phyloP scores from a whole-genome alignment of 2,329 filamentous ascomycete genomes.

The Penicillium sp. region DNA sequence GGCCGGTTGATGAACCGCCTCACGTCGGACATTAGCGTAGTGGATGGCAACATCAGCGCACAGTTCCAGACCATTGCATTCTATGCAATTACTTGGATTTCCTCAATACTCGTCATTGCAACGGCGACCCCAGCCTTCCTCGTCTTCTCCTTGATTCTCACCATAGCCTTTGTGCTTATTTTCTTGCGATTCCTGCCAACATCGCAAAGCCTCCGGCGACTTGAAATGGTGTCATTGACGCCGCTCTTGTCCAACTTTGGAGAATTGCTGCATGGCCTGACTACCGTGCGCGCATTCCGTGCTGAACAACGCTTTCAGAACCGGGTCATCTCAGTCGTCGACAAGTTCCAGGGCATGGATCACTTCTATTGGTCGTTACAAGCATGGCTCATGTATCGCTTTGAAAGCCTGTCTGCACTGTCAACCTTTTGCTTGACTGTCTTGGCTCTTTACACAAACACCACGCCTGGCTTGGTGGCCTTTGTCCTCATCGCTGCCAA shows the following conservation, averaged over 20 bases:
- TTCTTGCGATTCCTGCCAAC: conserved; percentile 79
- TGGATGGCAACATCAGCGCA: conserved; percentile 80
- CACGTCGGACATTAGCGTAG: conserved; percentile 84
- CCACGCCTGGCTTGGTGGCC: conserved; percentile 76
- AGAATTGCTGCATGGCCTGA: conserved; percentile 79
- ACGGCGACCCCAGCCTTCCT: conserved; percentile 77
- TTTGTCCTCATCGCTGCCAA: conserved; percentile 77
- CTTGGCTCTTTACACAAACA: conserved; percentile 72
- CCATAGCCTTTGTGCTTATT: conserved; percentile 68
- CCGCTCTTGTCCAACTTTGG: conserved; percentile 93
- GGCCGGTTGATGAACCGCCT: conserved; percentile 90
- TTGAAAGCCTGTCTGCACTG: conserved; percentile 69
- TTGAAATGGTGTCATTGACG: conserved; percentile 87
- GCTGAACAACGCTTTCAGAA: conserved; percentile 79
- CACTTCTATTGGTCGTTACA: conserved; percentile 94
- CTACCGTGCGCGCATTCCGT: conserved; percentile 81
- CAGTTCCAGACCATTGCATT: conserved; percentile 73
- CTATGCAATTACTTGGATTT: conserved; percentile 69
- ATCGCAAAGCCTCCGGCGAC: conserved; percentile 77
- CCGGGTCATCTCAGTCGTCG: conserved; percentile 76
- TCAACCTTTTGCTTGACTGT: conserved; percentile 74
- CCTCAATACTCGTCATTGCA: conserved; percentile 76
- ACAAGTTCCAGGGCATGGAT: conserved; percentile 91
- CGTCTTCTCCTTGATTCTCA: conserved; percentile 68
- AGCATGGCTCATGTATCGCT: conserved; percentile 80